Evolutionary conservation across 352 stramenopile species (phyloP).

Genomic region (Phytophthora citrophthora): DNA sequence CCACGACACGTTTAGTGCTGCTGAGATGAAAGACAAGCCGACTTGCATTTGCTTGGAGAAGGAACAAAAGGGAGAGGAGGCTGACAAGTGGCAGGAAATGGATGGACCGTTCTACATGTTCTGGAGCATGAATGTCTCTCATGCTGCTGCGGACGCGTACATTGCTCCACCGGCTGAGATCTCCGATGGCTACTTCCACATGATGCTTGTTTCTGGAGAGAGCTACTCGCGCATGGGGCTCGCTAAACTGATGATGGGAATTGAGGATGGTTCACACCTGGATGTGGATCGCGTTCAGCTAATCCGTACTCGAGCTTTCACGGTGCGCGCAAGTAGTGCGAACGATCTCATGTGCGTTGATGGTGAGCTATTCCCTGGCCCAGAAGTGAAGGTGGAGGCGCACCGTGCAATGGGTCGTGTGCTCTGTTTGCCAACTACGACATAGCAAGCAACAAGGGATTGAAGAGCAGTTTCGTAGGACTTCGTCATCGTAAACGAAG

Average conservation of each 20-base stretch:
- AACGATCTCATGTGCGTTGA: slow-evolving; percentile 67
- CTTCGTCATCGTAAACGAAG: too few relatives aligned
- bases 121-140: slow-evolving; percentile 66
- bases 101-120: slow-evolving; percentile 63
- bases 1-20: slow-evolving; percentile 33
- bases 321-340: slow-evolving; percentile 35
- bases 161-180: slow-evolving; percentile 52
- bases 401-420: slow-evolving; percentile 55
- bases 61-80: slow-evolving; percentile 16
- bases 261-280: slow-evolving; percentile 62
- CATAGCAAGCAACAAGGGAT: not conserved
- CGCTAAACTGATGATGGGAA: slow-evolving; percentile 51
- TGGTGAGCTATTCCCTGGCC: slow-evolving; percentile 60
- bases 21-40: slow-evolving; percentile 19
- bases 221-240: slow-evolving; percentile 47
- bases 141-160: slow-evolving; percentile 50
- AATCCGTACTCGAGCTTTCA: slow-evolving; percentile 70
- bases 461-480: not conserved
- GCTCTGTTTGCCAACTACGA: slow-evolving; percentile 36
- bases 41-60: slow-evolving; percentile 32
- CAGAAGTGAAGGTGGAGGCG: slow-evolving; percentile 53
- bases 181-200: slow-evolving; percentile 66
- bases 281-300: slow-evolving; percentile 47
- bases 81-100: slow-evolving; percentile 45
- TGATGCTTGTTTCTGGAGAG: slow-evolving; percentile 57